Percentiles rank a stretch among this genome's conserved stretches.
Conservation (phyloP, 129 eudicot species). For the sunflower (Helianthus annuus) region DNA sequence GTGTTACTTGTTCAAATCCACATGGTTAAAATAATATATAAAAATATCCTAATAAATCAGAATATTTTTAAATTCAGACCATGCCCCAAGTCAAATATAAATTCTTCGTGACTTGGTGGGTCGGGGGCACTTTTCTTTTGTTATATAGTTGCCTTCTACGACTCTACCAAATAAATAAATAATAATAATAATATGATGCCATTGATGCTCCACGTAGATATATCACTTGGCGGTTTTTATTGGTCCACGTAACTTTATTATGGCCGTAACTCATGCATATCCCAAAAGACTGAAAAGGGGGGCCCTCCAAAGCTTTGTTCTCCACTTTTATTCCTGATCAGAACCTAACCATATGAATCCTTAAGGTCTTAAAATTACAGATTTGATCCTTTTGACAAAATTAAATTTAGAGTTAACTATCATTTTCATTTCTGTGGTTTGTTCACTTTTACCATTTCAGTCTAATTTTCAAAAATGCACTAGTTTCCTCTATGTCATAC, state of each 20-base stretch:
- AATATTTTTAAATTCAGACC: no score
- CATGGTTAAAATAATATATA: no score
- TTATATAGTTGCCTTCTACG: conserved; percentile 24
- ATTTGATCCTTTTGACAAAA: background rate
- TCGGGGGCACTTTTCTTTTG: background rate
- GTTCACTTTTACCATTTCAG: no score
- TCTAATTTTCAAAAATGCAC: no score
- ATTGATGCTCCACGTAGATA: conserved; percentile 19
- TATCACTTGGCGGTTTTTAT: conserved; percentile 6
- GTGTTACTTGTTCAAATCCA: no score
- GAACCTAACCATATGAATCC: background rate
- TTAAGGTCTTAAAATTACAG: background rate
- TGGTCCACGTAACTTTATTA: conserved; percentile 23
- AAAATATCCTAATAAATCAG: no score
- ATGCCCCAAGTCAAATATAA: background rate
- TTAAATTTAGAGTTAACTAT: background rate
- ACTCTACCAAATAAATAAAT: conserved; percentile 14
- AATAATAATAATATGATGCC: background rate
- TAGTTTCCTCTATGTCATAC: no score
- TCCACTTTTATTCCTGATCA: background rate
- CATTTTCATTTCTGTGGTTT: no score
- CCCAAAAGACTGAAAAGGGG: background rate
- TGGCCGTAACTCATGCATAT: background rate
- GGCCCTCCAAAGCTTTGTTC: background rate
- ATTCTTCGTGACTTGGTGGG: background rate